A percentile compares a stretch with the other conserved stretches of the same genome.
Conservation (phyloP, 352 stramenopile genomes). For the Phytophthora macrochlamydospora region DNA sequence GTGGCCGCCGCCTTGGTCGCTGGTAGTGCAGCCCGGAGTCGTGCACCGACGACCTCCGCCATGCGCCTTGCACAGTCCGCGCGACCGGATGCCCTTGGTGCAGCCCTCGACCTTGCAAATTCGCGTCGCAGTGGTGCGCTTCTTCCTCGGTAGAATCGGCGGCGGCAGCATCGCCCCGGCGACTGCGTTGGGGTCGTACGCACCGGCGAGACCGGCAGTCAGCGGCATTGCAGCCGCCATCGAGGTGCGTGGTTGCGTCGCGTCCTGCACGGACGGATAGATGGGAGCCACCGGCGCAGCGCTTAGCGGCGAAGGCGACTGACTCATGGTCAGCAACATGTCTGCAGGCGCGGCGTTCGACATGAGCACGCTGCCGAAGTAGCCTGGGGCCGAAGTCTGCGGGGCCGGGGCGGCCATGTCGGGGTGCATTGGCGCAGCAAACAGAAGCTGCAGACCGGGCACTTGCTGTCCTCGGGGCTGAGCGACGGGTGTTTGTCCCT, state of each 20-base stretch:
- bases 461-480: constrained; percentile 30
- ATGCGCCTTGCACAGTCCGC: constrained; percentile 85
- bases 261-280: constrained; percentile 7
- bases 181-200: constrained; percentile 12
- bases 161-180: constrained; percentile 10
- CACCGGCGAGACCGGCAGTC: not conserved
- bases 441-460: constrained; percentile 41
- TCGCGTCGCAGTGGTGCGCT: constrained; percentile 58
- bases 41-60: constrained; percentile 81
- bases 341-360: constrained; percentile 15
- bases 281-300: constrained; percentile 19
- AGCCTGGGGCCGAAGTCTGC: constrained; percentile 9
- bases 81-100: constrained; percentile 78
- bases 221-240: constrained; percentile 21
- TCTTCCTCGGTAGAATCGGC: constrained; percentile 43
- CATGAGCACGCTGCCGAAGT: constrained; percentile 31
- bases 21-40: constrained; percentile 79
- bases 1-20: constrained; percentile 85
- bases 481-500: constrained; percentile 19
- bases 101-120: constrained; percentile 80
- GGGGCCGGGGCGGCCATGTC: constrained; percentile 19
- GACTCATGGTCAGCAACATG: constrained; percentile 33
- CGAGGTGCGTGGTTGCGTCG: constrained; percentile 3
- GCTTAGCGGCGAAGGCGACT: constrained; percentile 15
- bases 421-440: constrained; percentile 35